Evolutionary conservation across 306 rosid species (phyloP), one percentile per base, ranked within the genome.

Genomic region (Carpinus viminea): DNA sequence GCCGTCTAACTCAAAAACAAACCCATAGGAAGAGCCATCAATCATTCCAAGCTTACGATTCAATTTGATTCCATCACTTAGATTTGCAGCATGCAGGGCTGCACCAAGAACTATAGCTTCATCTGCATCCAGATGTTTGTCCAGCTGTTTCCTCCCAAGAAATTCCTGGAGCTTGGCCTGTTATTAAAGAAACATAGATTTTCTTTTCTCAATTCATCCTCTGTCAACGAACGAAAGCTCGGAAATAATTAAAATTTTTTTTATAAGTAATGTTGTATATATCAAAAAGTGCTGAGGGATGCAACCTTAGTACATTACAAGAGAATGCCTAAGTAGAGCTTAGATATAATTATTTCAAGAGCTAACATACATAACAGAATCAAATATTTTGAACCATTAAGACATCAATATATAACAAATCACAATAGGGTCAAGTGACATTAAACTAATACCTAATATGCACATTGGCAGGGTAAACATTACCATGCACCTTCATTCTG

Each of bases 1-100:
- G 70, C 99, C 97, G 60, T 86, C 83, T 80, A 95, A 84, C 82
- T 91, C 96, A 51, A 90, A 85, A 66, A 95, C 86, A 78, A 86
- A 89, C 73, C 93, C 99, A 74, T 90, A 95, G 73, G 91, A 81
- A 78, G 99, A 95, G 80, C 98, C 99, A 86, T 95, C 99, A 70
- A 93, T 47, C 99, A 95, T 95, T 82, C 99, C 99, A 17, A 95
- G 91, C 86, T 95, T 95, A 46, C 98, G 97, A 86, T 95, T 95
- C 87, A 95, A 86, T 83, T 95, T 95, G 84, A 95, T 95, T 75
- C 99, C 99, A 84, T 95, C 99, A 70, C 99, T 95, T 89, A 95
- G 69, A 86, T 95, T 95, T 53, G 98, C 98, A 54, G 99, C 99
- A 74, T 93, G 91, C 68, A 95, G 87, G 57, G 98, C 82, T 53